phyloP scores from a whole-genome alignment of 2,329 filamentous ascomycete species.

The Alternaria sp. region DNA sequence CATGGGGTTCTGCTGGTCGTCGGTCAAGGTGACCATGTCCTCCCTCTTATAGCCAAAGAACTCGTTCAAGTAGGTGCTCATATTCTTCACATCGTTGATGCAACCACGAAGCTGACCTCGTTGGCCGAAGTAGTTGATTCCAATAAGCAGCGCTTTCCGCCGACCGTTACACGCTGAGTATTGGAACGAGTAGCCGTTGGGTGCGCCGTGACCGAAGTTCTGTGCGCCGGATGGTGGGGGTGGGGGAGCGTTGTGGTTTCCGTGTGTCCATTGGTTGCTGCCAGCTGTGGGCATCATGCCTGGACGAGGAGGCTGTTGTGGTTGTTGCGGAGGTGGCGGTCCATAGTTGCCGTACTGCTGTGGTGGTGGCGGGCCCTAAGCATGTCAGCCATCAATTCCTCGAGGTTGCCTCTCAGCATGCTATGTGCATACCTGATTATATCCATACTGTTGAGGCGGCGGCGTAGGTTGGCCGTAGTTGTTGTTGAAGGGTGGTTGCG shows the following conservation, averaged over 20 bases:
- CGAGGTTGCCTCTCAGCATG: not conserved
- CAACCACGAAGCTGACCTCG: slow-evolving; percentile 88
- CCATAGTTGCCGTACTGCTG: slow-evolving; percentile 22
- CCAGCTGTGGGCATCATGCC: slow-evolving; percentile 60
- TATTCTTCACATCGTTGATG: slow-evolving; percentile 97
- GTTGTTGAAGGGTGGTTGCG: slow-evolving; percentile 50
- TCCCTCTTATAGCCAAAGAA: slow-evolving; percentile 92
- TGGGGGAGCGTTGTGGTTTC: slow-evolving; percentile 65
- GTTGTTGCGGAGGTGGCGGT: slow-evolving; percentile 31
- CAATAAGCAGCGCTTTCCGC: slow-evolving; percentile 87
- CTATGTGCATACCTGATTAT: slow-evolving; percentile 45
- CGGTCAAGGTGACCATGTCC: slow-evolving; percentile 96
- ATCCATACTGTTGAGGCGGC: slow-evolving; percentile 53
- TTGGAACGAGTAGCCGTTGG: slow-evolving; percentile 80
- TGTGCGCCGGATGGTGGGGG: slow-evolving; percentile 67
- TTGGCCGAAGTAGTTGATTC: slow-evolving; percentile 96
- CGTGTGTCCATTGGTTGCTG: slow-evolving; percentile 53
- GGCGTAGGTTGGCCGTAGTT: slow-evolving; percentile 47
- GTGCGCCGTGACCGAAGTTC: slow-evolving; percentile 70
- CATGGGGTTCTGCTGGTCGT: slow-evolving; percentile 97
- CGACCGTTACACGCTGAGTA: slow-evolving; percentile 91
- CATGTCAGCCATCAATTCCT: not conserved
- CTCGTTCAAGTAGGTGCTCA: slow-evolving; percentile 88
- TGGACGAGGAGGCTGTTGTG: slow-evolving; percentile 43
- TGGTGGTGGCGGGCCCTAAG: slow-evolving; percentile 9